A percentile compares a stretch with the other conserved stretches of the same genome.
These are phyloP conservation scores for Irpex rosettiformis DNA, from an alignment of 1,284 basidiomycete genomes.

Conservation along the genomic window DNA sequence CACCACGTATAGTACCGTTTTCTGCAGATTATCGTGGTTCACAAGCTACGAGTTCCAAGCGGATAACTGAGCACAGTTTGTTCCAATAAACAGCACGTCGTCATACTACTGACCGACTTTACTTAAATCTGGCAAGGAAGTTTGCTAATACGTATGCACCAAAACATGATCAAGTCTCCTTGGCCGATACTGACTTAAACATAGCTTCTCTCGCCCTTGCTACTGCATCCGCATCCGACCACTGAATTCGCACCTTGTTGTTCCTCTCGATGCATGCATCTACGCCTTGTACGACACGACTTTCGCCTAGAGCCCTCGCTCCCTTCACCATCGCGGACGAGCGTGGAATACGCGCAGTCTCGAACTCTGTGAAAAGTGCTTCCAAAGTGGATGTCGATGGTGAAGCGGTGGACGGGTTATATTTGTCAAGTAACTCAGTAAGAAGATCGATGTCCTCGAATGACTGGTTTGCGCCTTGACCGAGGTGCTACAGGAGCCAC, in stretches of 20 bases:
- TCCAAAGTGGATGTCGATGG: slow-evolving; percentile 31
- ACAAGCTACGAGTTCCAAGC: no score
- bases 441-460: slow-evolving; percentile 43
- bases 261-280: slow-evolving; percentile 34
- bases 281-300: slow-evolving; percentile 32
- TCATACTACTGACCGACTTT: no score
- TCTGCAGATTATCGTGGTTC: no score
- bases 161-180: neutral
- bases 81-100: no score
- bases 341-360: slow-evolving; percentile 30
- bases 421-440: slow-evolving; percentile 31
- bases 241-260: slow-evolving; percentile 21
- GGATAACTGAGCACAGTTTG: no score
- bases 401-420: slow-evolving; percentile 28
- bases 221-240: slow-evolving; percentile 17
- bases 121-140: no score
- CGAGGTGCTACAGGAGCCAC: slow-evolving; percentile 35
- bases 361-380: slow-evolving; percentile 30
- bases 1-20: no score
- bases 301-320: slow-evolving; percentile 36
- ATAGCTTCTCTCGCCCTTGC: neutral
- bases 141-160: no score
- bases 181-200: neutral
- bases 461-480: slow-evolving; percentile 48
- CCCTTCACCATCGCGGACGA: slow-evolving; percentile 33